phyloP scores from a whole-genome alignment of 768 basidiomycete genomes.

The Pulveroboletus frians region DNA sequence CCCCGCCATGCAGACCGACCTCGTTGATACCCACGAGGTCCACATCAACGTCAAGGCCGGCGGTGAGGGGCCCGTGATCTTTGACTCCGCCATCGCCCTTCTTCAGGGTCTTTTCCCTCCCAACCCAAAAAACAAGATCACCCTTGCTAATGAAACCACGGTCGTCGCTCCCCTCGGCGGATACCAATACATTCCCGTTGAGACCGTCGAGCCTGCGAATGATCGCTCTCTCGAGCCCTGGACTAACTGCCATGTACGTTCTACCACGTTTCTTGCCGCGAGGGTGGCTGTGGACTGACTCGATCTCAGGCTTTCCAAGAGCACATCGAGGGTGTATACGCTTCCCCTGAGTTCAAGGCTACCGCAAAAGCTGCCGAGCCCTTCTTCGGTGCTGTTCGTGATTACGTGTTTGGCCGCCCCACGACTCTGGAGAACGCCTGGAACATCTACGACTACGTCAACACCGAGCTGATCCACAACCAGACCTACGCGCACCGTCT shows the following conservation, averaged over 20 bases:
- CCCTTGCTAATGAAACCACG: slow-evolving; percentile 71
- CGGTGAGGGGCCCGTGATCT: slow-evolving; percentile 79
- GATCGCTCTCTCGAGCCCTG: slow-evolving; percentile 82
- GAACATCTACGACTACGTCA: slow-evolving; percentile 78
- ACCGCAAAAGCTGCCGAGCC: slow-evolving; percentile 49
- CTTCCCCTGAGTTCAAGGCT: slow-evolving; percentile 62
- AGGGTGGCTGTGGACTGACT: slow-evolving; percentile 9
- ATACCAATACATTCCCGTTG: slow-evolving; percentile 85
- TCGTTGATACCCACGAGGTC: slow-evolving; percentile 70
- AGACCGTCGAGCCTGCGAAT: slow-evolving; percentile 82
- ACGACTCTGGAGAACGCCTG: slow-evolving; percentile 67
- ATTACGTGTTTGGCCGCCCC: slow-evolving; percentile 68
- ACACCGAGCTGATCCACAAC: slow-evolving; percentile 75
- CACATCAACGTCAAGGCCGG: slow-evolving; percentile 79
- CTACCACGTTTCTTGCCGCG: not conserved
- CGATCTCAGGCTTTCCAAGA: slow-evolving; percentile 52
- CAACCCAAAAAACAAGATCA: slow-evolving; percentile 63
- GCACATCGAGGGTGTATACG: slow-evolving; percentile 56
- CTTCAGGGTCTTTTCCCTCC: slow-evolving; percentile 86
- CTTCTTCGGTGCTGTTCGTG: slow-evolving; percentile 63
- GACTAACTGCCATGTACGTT: slow-evolving; percentile 53
- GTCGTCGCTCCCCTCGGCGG: slow-evolving; percentile 72
- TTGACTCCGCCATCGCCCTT: slow-evolving; percentile 80
- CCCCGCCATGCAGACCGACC: slow-evolving; percentile 55
- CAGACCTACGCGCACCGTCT: slow-evolving; percentile 74